These are phyloP conservation scores for Candida glaebosa DNA, from an alignment of 805 yeast species.

Conservation along the genomic window DNA sequence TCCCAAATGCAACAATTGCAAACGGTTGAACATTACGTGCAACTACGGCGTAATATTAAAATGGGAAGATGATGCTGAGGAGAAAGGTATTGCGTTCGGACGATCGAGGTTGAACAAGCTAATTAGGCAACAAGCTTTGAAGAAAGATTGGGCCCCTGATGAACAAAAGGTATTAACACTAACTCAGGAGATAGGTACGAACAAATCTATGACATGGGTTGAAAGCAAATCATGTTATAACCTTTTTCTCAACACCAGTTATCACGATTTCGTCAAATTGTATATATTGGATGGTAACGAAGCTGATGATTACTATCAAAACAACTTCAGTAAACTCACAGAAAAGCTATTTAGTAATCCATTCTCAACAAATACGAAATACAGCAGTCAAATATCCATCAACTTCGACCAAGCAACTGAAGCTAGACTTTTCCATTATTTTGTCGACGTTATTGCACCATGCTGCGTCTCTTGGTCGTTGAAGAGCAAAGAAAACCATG, in stretches of 20 bases:
- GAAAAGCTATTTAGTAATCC: neutral
- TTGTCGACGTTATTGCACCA: conserved; percentile 34
- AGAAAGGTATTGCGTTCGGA: conserved; percentile 34
- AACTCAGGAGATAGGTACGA: conserved; percentile 8
- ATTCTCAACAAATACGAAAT: neutral
- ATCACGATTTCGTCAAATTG: conserved; percentile 14
- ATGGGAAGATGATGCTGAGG: conserved; percentile 38
- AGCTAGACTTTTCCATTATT: conserved; percentile 24
- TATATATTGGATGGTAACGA: neutral
- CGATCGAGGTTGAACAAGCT: conserved; percentile 20
- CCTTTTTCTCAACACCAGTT: conserved; percentile 16
- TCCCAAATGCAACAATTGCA: conserved; percentile 30
- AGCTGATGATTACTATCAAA: neutral
- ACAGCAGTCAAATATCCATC: neutral
- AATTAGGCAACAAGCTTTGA: conserved; percentile 8
- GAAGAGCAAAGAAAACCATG: conserved; percentile 11
- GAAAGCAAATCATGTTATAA: conserved; percentile 6
- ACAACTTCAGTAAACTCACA: conserved; percentile 2
- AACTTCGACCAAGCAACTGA: conserved; percentile 14
- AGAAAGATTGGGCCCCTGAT: neutral
- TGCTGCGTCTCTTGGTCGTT: conserved; percentile 36
- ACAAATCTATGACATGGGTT: conserved; percentile 9
- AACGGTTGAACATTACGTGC: conserved; percentile 17
- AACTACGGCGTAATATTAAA: conserved; percentile 15
- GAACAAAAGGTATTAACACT: conserved; percentile 8